phyloP scores from a whole-genome alignment of 305 asterid genomes.

The Andrographis paniculata region DNA sequence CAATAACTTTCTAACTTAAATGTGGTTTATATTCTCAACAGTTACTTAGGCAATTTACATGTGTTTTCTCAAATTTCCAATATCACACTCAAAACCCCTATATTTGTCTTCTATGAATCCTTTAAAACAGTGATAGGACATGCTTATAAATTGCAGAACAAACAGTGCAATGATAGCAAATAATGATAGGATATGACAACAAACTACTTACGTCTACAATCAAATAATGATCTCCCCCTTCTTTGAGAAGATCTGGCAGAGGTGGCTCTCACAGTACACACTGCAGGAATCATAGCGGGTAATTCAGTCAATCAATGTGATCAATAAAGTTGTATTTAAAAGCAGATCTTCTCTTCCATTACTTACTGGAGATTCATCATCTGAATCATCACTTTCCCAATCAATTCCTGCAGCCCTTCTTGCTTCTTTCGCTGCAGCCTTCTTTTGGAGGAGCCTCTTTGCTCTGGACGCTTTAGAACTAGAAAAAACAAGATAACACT shows the following conservation, averaged over 20 bases:
- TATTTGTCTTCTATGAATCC: too few species aligned
- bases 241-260: constrained; percentile 67
- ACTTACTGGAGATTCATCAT: constrained; percentile 54
- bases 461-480: constrained; percentile 80
- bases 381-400: constrained; percentile 76
- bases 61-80: too few species aligned
- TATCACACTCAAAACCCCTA: too few species aligned
- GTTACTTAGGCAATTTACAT: too few species aligned
- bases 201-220: constrained; percentile 53
- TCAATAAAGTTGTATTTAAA: constrained; percentile 6
- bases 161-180: background rate
- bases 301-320: constrained; percentile 3
- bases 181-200: constrained; percentile 6
- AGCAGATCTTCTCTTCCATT: constrained; percentile 11
- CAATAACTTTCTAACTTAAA: background rate
- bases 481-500: constrained; percentile 7
- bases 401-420: constrained; percentile 64
- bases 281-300: constrained; percentile 33
- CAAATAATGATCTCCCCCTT: constrained; percentile 48
- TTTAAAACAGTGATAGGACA: too few species aligned
- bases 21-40: too few species aligned
- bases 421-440: constrained; percentile 43
- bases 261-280: constrained; percentile 44
- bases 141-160: too few species aligned
- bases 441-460: constrained; percentile 50